Evolutionary conservation across 805 yeast genomes (phyloP).

Genomic region (Ogataea saltuana): DNA sequence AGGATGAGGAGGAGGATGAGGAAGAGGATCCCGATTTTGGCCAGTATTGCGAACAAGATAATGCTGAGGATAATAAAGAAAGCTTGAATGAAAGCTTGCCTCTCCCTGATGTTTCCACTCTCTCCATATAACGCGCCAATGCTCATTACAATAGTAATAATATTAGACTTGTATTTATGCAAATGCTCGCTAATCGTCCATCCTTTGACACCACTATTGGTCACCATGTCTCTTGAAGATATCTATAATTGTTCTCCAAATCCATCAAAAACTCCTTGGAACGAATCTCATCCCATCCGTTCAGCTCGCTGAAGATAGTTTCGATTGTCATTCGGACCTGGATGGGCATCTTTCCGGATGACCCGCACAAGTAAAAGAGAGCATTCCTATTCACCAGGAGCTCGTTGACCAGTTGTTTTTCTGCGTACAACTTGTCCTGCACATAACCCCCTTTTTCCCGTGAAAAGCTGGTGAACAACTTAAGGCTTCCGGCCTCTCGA

Average conservation of each 20-base stretch:
- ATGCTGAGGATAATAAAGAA: constrained; percentile 1
- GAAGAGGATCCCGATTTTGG: constrained; percentile 16
- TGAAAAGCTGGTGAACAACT: constrained; percentile 48
- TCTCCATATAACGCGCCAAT: constrained; percentile 1
- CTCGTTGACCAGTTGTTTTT: constrained; percentile 50
- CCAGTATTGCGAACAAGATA: neutral
- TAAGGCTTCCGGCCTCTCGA: constrained; percentile 37
- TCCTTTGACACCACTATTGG: too few relatives aligned
- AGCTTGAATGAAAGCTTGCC: too few relatives aligned
- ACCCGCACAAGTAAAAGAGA: constrained; percentile 81
- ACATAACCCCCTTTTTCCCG: constrained; percentile 66
- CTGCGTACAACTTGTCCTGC: constrained; percentile 65
- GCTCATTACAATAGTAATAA: neutral
- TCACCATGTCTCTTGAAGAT: constrained; percentile 89
- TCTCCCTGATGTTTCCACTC: neutral
- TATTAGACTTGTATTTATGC: too few relatives aligned
- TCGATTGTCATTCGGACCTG: constrained; percentile 74
- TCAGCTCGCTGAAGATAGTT: constrained; percentile 53
- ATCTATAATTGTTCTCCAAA: constrained; percentile 66
- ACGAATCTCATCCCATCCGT: constrained; percentile 41
- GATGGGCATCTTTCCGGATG: constrained; percentile 92
- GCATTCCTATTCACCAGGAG: constrained; percentile 58
- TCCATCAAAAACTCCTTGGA: constrained; percentile 53
- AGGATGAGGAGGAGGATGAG: constrained; percentile 28
- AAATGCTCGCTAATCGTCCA: too few relatives aligned